A percentile compares a stretch with the other conserved stretches of the same genome.
These are phyloP conservation scores for Xylaria sp. DNA, from an alignment of 2,329 filamentous ascomycete genomes.

Conservation along the genomic window DNA sequence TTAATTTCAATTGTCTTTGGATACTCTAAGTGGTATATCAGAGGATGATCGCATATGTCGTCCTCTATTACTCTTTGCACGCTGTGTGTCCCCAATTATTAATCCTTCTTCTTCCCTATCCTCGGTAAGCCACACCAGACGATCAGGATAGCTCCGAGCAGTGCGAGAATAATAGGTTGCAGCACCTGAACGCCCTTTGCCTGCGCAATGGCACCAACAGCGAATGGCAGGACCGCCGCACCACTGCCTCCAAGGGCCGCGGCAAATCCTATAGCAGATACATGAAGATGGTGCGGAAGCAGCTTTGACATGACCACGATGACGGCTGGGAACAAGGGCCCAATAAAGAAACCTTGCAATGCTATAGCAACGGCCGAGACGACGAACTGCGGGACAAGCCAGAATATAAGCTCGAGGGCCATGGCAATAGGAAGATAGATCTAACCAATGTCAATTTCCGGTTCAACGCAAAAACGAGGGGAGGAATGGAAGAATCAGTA, in stretches of 20 bases:
- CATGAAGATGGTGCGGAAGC: slow-evolving; percentile 78
- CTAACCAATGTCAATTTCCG: slow-evolving; percentile 34
- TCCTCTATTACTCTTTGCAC: background rate
- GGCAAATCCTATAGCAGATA: slow-evolving; percentile 79
- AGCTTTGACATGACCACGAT: slow-evolving; percentile 75
- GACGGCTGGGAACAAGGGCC: slow-evolving; percentile 78
- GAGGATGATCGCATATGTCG: background rate
- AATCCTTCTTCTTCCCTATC: slow-evolving; percentile 54
- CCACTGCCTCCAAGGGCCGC: slow-evolving; percentile 79
- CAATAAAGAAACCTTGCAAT: slow-evolving; percentile 81
- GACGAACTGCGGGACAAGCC: slow-evolving; percentile 82
- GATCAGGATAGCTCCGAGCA: slow-evolving; percentile 56
- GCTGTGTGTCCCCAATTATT: slow-evolving; percentile 11
- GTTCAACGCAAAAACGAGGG: background rate
- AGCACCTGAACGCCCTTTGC: slow-evolving; percentile 64
- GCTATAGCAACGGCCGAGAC: slow-evolving; percentile 77
- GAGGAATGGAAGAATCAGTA: background rate
- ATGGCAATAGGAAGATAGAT: slow-evolving; percentile 73
- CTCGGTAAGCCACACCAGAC: slow-evolving; percentile 60
- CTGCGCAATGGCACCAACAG: slow-evolving; percentile 72
- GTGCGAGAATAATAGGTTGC: slow-evolving; percentile 65
- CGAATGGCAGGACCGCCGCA: slow-evolving; percentile 73
- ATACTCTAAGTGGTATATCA: background rate
- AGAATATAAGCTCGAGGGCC: slow-evolving; percentile 77
- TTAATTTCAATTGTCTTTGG: background rate